Evolutionary conservation across 2,329 filamentous ascomycete species (phyloP).

Genomic region (Arthrinium phaeospermum): DNA sequence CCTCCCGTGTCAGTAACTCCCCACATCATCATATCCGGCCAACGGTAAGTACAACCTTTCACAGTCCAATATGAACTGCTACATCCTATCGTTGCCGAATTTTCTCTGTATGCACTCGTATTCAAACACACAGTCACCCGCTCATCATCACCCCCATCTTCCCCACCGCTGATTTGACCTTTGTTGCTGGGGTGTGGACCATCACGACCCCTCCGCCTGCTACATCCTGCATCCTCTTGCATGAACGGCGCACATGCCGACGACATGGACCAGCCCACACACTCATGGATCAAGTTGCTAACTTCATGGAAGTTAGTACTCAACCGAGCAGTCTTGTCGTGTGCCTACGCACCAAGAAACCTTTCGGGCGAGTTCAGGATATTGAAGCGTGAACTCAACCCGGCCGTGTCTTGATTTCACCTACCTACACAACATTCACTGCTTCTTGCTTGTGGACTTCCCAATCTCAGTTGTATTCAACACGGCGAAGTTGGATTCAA

Average conservation of each 20-base stretch:
- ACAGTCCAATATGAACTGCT: background rate
- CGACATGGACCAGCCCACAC: too few relatives aligned
- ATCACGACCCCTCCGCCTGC: too few relatives aligned
- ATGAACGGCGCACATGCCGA: too few relatives aligned
- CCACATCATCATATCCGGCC: too few relatives aligned
- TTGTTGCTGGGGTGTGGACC: too few relatives aligned
- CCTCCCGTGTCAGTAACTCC: background rate
- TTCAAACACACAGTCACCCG: background rate
- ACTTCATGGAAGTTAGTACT: background rate
- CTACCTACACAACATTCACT: background rate
- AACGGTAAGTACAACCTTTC: background rate
- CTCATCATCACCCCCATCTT: background rate
- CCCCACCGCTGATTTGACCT: background rate
- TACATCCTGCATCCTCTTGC: too few relatives aligned
- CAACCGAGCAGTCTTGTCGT: background rate
- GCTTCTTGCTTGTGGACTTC: background rate
- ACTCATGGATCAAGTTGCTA: background rate
- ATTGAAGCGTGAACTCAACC: background rate
- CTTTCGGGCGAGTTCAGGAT: background rate
- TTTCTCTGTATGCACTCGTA: background rate
- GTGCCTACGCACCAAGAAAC: background rate
- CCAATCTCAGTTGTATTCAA: background rate
- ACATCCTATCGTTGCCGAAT: background rate
- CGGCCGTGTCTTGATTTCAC: background rate
- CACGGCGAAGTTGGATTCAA: background rate